Evolutionary conservation across 306 rosid species (phyloP).

Genomic region (Ormosia semicastrata): DNA sequence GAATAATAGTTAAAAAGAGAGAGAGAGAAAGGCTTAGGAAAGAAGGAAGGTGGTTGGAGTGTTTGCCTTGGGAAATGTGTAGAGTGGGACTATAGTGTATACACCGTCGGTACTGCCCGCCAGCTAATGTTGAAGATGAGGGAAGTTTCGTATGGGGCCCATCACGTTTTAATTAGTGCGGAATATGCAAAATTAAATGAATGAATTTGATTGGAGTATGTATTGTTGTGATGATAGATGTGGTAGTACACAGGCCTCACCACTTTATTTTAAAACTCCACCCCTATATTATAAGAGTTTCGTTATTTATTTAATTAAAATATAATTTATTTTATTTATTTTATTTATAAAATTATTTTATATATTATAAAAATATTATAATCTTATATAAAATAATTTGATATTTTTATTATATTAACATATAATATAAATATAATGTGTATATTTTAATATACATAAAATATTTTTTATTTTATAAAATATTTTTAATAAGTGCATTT

Average conservation of each 20-base stretch:
- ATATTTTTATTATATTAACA: no score
- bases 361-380: no score
- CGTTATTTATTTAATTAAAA: no score
- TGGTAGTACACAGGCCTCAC: background rate
- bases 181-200: background rate
- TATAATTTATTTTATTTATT: no score
- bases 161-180: background rate
- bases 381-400: no score
- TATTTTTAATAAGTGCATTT: no score
- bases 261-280: no score
- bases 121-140: slow-evolving; percentile 10
- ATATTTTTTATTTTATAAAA: no score
- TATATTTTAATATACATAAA: no score
- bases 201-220: background rate
- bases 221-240: background rate
- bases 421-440: no score
- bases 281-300: no score
- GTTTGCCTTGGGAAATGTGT: slow-evolving; percentile 29
- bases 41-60: slow-evolving; percentile 25
- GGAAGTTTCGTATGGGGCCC: slow-evolving; percentile 33
- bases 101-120: slow-evolving; percentile 18
- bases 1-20: background rate
- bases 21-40: background rate
- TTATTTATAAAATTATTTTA: no score
- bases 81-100: background rate